Percentiles rank a stretch among this genome's conserved stretches.
Evolutionary conservation across 495 filamentous ascomycete genomes (phyloP).

Genomic region (Astrothelium macrocarpum): DNA sequence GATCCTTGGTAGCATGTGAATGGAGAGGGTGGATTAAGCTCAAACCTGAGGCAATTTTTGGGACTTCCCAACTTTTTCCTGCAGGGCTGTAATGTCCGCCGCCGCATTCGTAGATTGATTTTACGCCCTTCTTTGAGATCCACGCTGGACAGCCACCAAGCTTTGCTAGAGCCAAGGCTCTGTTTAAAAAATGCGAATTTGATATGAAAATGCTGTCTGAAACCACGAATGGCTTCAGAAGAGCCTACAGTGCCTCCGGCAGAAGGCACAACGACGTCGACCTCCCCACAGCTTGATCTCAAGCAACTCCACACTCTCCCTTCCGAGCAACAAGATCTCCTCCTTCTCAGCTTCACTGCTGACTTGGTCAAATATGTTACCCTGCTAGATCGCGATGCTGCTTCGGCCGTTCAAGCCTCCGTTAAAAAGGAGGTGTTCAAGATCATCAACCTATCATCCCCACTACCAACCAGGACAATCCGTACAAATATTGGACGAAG

Average conservation of each 20-base stretch:
- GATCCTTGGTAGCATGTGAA: constrained; percentile 12
- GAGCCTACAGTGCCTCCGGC: not conserved
- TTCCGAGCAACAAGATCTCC: constrained; percentile 91
- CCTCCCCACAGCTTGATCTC: constrained; percentile 63
- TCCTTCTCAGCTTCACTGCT: constrained; percentile 80
- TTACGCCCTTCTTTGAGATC: not conserved
- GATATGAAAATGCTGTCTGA: not conserved
- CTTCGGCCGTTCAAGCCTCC: constrained; percentile 77
- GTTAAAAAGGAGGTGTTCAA: constrained; percentile 86
- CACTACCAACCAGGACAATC: constrained; percentile 77
- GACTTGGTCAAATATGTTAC: constrained; percentile 74
- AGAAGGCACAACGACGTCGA: not conserved
- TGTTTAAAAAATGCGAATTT: not conserved
- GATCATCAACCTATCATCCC: constrained; percentile 76
- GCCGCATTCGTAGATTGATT: not conserved
- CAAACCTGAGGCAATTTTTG: too few species aligned
- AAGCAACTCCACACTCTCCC: constrained; percentile 80
- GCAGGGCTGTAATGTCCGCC: not conserved
- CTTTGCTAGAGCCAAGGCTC: not conserved
- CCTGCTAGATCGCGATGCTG: constrained; percentile 59
- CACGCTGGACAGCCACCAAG: not conserved
- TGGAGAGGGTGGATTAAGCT: too few species aligned
- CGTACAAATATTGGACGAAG: constrained; percentile 79
- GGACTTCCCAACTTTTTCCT: constrained; percentile 1
- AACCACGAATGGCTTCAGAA: not conserved